These are phyloP conservation scores for Talaromyces islandicus DNA, from an alignment of 2,329 filamentous ascomycete species.

Conservation along the genomic window DNA sequence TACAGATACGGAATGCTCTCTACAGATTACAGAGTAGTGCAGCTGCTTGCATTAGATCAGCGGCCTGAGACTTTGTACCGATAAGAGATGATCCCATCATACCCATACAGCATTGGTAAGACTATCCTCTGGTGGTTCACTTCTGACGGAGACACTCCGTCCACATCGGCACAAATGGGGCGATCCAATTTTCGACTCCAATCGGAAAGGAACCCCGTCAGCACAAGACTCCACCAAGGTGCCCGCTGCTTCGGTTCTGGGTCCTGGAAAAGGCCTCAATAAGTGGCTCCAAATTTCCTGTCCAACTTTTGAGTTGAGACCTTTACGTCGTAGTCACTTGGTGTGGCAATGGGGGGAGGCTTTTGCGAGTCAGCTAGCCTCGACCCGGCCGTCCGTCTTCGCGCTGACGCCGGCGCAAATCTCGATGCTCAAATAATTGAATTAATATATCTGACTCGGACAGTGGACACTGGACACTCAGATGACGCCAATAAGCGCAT, in stretches of 20 bases:
- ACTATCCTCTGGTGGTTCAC: too few species aligned
- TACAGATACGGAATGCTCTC: too few species aligned
- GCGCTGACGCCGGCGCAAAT: background rate
- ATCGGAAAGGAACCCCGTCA: background rate
- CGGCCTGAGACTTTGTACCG: too few species aligned
- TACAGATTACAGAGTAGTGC: background rate
- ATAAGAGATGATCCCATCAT: background rate
- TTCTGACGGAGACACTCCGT: background rate
- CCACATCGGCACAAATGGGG: background rate
- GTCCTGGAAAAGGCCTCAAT: background rate
- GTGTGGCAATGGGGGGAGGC: too few species aligned
- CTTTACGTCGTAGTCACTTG: too few species aligned
- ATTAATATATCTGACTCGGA: background rate
- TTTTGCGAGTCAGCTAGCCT: background rate
- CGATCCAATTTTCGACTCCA: background rate
- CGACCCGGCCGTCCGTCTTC: background rate
- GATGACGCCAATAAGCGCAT: background rate
- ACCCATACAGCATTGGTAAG: too few species aligned
- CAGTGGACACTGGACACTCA: too few species aligned
- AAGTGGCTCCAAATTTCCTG: background rate
- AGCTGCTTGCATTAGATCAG: background rate
- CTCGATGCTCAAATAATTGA: background rate
- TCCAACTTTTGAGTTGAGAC: background rate
- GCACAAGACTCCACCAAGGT: background rate
- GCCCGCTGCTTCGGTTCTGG: background rate